Evolutionary conservation across 2,329 filamentous ascomycete species (phyloP), one percentile per base, ranked within the genome.

Genomic region (Albophoma yamanashiensis): DNA sequence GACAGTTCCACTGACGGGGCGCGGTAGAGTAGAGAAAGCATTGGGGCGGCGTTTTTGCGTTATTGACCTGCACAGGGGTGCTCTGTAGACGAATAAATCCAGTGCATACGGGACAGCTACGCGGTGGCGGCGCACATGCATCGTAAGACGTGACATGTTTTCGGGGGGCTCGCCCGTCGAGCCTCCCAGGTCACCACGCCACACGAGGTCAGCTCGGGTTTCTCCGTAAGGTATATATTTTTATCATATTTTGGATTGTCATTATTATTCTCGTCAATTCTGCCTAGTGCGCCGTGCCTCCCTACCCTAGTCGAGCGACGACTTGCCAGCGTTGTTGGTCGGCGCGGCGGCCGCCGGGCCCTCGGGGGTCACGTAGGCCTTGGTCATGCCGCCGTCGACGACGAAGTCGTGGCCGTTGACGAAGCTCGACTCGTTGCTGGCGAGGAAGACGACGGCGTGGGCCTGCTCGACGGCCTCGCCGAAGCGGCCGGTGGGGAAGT

Each of bases 381-480:
- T 96, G 69, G 87, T 93, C 90, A 99, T 91, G 62, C 93, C 93
- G 61, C 94, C 94, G 69, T 99, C 94, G 34, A 97, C 92, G 5
- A 96, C 88, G 77, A 97, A 96, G 72, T 97, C 94, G 61, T 86
- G 88, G 14, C 89, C 92, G 65, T 94, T 96, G 69, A 96, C 89
- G 68, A 95, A 96, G 78, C 89, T 91, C 69, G 88, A 86, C 79
- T 96, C 91, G 66, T 96, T 91, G 65, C 87, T 92, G 11, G 91
- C 91, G 62, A 96, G 76, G 78, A 96, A 96, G 9, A 96, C 71
- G 0, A 96, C 92, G 8, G 90, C 92, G 64, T 95, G 89, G 0
- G 92, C 92, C 78, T 96, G 92, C 79, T 97, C 92, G 62, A 96
- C 78, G n/a, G 92, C 90, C 79, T 97, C 92, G 57, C 92, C 92